These are phyloP conservation scores for Chionographis japonica DNA, from an alignment of 106 monocot genomes.

Conservation along the genomic window DNA sequence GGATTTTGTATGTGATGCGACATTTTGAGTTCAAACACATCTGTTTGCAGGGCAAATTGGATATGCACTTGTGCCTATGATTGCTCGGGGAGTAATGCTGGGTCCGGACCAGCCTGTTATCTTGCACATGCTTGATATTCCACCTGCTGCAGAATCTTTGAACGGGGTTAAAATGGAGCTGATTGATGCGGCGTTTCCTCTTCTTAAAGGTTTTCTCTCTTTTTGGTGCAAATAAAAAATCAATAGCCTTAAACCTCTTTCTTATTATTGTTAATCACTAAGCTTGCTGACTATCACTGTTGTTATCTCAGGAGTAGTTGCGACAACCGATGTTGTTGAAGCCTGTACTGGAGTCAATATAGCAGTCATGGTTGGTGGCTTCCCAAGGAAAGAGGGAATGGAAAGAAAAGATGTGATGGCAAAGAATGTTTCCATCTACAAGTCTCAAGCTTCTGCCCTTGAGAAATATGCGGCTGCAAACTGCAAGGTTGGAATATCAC, in stretches of 20 bases:
- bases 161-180: slow-evolving; percentile 95
- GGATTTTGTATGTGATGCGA: too few relatives aligned
- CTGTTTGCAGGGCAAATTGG: slow-evolving; percentile 78
- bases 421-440: slow-evolving; percentile 94
- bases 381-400: slow-evolving; percentile 93
- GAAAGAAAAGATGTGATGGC: slow-evolving; percentile 95
- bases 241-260: too few relatives aligned
- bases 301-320: slow-evolving; percentile 54
- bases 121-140: slow-evolving; percentile 90
- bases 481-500: slow-evolving; percentile 55
- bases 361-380: slow-evolving; percentile 93
- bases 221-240: not conserved
- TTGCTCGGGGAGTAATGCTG: slow-evolving; percentile 82
- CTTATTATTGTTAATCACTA: too few relatives aligned
- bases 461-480: slow-evolving; percentile 78
- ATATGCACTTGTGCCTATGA: slow-evolving; percentile 92
- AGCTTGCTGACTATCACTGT: not conserved
- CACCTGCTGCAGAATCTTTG: slow-evolving; percentile 70
- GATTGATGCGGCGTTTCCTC: slow-evolving; percentile 93
- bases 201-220: slow-evolving; percentile 52
- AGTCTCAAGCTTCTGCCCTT: slow-evolving; percentile 79
- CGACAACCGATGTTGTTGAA: slow-evolving; percentile 81
- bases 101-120: slow-evolving; percentile 84
- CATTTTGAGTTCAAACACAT: not conserved
- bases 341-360: slow-evolving; percentile 76